Conservation (phyloP, 1,284 basidiomycete species). For the Puccinia coronata region DNA sequence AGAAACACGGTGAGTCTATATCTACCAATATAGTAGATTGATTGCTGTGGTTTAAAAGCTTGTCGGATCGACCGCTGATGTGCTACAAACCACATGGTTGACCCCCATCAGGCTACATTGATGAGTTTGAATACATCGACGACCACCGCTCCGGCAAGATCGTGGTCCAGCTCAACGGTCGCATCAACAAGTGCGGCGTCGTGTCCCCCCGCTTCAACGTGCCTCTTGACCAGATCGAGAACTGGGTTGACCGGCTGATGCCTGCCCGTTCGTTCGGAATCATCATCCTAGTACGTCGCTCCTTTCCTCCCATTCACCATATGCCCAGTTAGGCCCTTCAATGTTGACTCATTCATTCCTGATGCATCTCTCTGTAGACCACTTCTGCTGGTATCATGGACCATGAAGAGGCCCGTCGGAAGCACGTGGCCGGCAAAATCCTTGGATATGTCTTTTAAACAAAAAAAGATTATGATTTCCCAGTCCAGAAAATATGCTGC, state of each 20-base stretch:
- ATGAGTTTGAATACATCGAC: constrained; percentile 98
- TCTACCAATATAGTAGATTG: constrained; percentile 46
- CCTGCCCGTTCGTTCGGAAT: constrained; percentile 54
- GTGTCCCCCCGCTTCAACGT: constrained; percentile 99
- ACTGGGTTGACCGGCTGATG: constrained; percentile 65
- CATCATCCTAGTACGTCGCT: constrained; percentile 66
- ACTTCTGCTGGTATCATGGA: constrained; percentile 98
- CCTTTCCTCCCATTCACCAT: constrained; percentile 69
- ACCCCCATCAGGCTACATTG: constrained; percentile 82
- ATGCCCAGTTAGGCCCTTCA: constrained; percentile 50
- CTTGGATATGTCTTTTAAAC: constrained; percentile 56
- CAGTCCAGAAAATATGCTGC: neutral
- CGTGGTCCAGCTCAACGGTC: constrained; percentile 96
- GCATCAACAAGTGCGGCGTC: constrained; percentile 95
- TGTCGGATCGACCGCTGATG: constrained; percentile 55
- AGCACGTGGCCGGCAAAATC: constrained; percentile 89
- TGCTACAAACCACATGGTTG: neutral
- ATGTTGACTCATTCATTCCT: neutral
- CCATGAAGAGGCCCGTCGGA: constrained; percentile 98
- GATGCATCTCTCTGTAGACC: constrained; percentile 65
- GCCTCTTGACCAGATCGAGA: constrained; percentile 86
- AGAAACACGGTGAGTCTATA: constrained; percentile 89
- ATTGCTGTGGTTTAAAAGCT: constrained; percentile 46
- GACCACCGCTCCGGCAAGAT: constrained; percentile 99
- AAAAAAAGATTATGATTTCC: neutral